These are phyloP conservation scores for Globisporangium abappressorium DNA, from an alignment of 352 stramenopile species.

Conservation along the genomic window DNA sequence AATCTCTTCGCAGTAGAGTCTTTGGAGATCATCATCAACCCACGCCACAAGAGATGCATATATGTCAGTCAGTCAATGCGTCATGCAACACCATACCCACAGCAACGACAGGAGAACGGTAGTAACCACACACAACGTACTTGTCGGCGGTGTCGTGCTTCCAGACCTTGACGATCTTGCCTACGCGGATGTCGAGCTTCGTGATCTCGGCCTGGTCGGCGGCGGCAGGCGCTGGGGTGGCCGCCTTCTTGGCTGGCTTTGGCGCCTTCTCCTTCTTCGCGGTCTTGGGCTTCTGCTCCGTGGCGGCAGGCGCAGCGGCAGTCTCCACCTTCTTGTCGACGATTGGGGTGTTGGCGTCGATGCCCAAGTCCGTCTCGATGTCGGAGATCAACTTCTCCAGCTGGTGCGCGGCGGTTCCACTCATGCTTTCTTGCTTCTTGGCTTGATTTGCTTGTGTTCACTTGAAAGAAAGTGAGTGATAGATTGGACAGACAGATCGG, in stretches of 20 bases:
- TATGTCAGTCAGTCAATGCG: neutral
- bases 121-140: conserved; percentile 20
- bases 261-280: conserved; percentile 31
- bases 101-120: neutral
- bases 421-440: conserved; percentile 22
- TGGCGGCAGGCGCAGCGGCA: conserved; percentile 2
- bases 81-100: neutral
- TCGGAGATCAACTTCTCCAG: conserved; percentile 64
- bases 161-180: conserved; percentile 90
- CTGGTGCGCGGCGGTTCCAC: conserved; percentile 55
- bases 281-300: conserved; percentile 30
- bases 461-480: conserved; percentile 1
- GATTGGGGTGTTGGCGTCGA: conserved; percentile 63
- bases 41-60: neutral
- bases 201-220: conserved; percentile 84
- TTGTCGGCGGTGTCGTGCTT: conserved; percentile 91
- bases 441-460: neutral
- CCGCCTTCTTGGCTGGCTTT: conserved; percentile 44
- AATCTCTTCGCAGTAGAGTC: conserved; percentile 91
- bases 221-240: conserved; percentile 34
- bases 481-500: too few relatives aligned
- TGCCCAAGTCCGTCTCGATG: conserved; percentile 72
- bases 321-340: conserved; percentile 4
- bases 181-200: conserved; percentile 91
- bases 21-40: conserved; percentile 12